Conservation (phyloP, 371 early-diverging fungal genomes). For the Sporodiniella umbellata region DNA sequence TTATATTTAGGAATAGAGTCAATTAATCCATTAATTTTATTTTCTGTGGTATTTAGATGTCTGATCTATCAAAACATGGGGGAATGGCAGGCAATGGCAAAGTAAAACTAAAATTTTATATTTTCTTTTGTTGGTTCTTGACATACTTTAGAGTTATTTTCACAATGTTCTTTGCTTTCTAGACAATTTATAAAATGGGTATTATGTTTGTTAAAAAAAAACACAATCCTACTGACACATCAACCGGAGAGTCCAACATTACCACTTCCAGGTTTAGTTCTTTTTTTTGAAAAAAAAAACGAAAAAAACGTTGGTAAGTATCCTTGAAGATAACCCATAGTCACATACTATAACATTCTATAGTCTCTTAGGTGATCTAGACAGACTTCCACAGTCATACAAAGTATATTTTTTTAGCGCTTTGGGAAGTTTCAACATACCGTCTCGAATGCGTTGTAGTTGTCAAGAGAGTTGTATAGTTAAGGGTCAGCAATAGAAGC, state of each 20-base stretch:
- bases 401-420: neutral
- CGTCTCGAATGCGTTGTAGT: conserved; percentile 1
- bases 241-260: neutral
- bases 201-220: neutral
- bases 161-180: conserved; percentile 1
- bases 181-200: conserved; percentile 1
- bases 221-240: neutral
- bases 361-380: neutral
- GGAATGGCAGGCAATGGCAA: neutral
- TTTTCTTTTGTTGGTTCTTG: neutral
- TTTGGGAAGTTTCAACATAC: conserved; percentile 1
- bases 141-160: neutral
- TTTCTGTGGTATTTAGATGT: neutral
- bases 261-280: neutral
- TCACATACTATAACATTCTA: neutral
- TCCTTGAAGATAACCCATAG: neutral
- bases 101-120: neutral
- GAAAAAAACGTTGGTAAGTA: neutral
- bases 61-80: conserved; percentile 1
- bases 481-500: conserved; percentile 2
- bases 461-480: neutral
- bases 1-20: neutral
- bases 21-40: neutral
- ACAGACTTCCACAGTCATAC: neutral
- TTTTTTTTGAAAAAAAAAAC: neutral